A percentile compares a stretch with the other conserved stretches of the same genome.
These are phyloP conservation scores for Gossypium davidsonii DNA, from an alignment of 441 rosid genomes.

Conservation along the genomic window DNA sequence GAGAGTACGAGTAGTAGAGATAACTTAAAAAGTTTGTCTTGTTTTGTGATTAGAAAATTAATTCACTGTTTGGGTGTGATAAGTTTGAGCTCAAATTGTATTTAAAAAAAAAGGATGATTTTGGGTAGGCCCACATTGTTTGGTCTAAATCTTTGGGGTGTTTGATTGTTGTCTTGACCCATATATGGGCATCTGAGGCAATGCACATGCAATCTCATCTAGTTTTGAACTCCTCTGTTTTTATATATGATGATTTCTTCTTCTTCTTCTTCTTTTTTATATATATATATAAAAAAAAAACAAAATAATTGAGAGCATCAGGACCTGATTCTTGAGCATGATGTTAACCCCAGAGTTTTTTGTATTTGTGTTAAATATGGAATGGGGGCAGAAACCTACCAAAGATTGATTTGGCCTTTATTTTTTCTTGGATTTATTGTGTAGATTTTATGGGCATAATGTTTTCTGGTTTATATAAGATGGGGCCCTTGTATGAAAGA, in stretches of 20 bases:
- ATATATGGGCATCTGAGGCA: background rate
- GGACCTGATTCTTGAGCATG: conserved; percentile 2
- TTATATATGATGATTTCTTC: background rate
- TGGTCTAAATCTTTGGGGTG: background rate
- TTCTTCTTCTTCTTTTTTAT: background rate
- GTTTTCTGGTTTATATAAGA: background rate
- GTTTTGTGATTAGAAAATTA: background rate
- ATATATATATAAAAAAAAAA: background rate
- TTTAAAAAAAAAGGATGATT: background rate
- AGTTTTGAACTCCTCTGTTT: background rate
- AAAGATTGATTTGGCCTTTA: background rate
- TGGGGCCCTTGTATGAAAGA: background rate
- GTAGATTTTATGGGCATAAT: background rate
- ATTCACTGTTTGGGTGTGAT: background rate
- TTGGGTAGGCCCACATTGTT: background rate
- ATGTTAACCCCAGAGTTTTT: background rate
- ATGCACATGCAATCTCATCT: conserved; percentile 2
- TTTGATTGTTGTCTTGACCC: conserved; percentile 6
- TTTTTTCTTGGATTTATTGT: background rate
- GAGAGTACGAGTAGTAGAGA: background rate
- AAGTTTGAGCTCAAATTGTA: background rate
- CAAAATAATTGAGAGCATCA: background rate
- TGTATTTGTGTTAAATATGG: background rate
- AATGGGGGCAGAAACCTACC: background rate
- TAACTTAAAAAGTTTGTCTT: background rate